These are phyloP conservation scores for Cercospora sp. DNA, from an alignment of 2,329 filamentous ascomycete genomes.

Conservation along the genomic window DNA sequence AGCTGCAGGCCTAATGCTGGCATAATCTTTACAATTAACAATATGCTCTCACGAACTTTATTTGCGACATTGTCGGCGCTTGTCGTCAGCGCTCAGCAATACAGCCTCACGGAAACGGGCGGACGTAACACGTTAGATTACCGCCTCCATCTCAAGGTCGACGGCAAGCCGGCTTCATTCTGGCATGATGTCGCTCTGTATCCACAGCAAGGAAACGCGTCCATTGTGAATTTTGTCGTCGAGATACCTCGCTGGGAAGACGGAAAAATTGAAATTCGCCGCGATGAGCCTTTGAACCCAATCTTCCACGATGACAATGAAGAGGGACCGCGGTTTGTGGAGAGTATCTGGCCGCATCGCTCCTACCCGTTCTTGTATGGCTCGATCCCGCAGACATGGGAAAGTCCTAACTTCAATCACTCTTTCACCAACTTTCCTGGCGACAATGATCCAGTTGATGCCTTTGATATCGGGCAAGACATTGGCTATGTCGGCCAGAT, in stretches of 20 bases:
- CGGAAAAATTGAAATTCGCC: conserved; percentile 6
- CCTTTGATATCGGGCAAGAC: conserved; percentile 2
- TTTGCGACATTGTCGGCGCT: conserved; percentile 1
- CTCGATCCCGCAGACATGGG: conserved; percentile 9
- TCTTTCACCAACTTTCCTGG: conserved; percentile 1
- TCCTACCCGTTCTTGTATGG: conserved; percentile 11
- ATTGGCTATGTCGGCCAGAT: neutral
- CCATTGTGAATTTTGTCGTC: conserved; percentile 5
- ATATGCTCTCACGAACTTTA: neutral
- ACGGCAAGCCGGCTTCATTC: conserved; percentile 5
- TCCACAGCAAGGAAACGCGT: neutral
- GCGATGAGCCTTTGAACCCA: conserved; percentile 5
- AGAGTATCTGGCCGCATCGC: conserved; percentile 8
- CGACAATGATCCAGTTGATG: conserved; percentile 11
- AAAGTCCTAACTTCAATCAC: conserved; percentile 5
- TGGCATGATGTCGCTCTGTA: conserved; percentile 6
- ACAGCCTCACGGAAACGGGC: conserved; percentile 7
- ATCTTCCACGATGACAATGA: conserved; percentile 12
- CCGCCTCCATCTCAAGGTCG: neutral
- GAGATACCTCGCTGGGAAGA: conserved; percentile 8
- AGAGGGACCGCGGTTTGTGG: conserved; percentile 1
- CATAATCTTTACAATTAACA: neutral
- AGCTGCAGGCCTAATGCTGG: neutral
- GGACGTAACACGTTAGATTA: conserved; percentile 6
- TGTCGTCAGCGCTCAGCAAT: conserved; percentile 2